Base-by-base conservation (phyloP, 306 rosid genomes). In the Citrullus mucosospermus region DNA sequence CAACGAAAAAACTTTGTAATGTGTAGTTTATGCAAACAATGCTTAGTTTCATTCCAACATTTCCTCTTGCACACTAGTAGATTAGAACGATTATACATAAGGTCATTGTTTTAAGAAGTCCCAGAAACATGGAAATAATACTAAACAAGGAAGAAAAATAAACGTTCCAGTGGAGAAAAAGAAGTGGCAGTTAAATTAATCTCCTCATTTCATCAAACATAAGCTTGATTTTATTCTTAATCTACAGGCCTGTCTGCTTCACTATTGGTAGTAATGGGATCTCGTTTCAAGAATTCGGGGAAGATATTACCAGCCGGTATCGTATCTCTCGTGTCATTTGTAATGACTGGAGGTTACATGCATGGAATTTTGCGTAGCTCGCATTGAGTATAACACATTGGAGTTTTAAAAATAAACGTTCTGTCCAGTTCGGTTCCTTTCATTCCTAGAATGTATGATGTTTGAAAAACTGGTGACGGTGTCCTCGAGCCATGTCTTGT, bases 281-380 rank as follows among this genome's bases (percentile, higher is more conserved):
- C 96, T 78, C 99, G 99, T 46, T 96, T 88, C 80, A 92, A 86
- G 91, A 90, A 85, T 54, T 96, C 99, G 10, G 93, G 99, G 79
- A 96, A 96, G 90, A 80, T 96, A 30, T 91, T 96, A 86, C 99
- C 99, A 8, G 99, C 99, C 6, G 99, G 99, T 10, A 91, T 92
- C 51, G 96, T 96, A 34, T 90, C 99, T n/a, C 87, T 96, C 38
- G 91, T 93, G 71, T 96, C 99, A 1, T 84, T 96, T 63, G 46
- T 91, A 78, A 96, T 96, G 99, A 88, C 98, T 0, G 98, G 94
- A 60, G 98, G 99, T 81, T 96, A 92, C 91, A 74, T 96, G 68
- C 99, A 96, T 84, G 99, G 99, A 84, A 91, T 96, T 72, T 72
- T 91, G 68, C 99, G 98, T 3, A 85, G 93, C 75, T 60, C 79